phyloP scores from a whole-genome alignment of 2,329 filamentous ascomycete genomes.

The Nemania sp. region DNA sequence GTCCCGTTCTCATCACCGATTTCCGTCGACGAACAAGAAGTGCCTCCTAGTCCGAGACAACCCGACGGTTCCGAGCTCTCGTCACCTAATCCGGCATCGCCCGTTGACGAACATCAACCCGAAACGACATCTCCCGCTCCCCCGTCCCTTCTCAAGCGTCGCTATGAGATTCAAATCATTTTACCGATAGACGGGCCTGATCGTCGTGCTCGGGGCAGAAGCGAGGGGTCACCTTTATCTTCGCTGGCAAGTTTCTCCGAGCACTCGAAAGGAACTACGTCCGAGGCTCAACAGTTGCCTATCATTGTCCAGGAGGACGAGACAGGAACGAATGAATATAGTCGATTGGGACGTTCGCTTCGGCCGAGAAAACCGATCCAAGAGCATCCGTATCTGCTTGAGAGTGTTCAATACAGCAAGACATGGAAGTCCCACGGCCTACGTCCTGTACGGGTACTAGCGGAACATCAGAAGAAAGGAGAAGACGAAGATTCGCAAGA shows the following conservation, averaged over 20 bases:
- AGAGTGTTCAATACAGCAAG: constrained; percentile 59
- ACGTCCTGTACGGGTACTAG: constrained; percentile 53
- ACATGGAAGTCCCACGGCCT: constrained; percentile 59
- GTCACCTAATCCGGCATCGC: neutral
- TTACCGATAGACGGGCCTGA: neutral
- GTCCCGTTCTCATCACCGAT: constrained; percentile 38
- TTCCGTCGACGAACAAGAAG: constrained; percentile 12
- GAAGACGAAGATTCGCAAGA: constrained; percentile 53
- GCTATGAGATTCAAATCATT: constrained; percentile 1
- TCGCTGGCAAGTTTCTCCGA: constrained; percentile 7
- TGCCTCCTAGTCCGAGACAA: constrained; percentile 22
- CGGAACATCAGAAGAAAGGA: constrained; percentile 39
- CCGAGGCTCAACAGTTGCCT: constrained; percentile 17
- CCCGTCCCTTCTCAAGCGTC: constrained; percentile 22
- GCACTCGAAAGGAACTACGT: constrained; percentile 16
- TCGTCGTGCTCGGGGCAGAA: neutral
- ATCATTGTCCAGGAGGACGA: constrained; percentile 4
- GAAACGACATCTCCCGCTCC: constrained; percentile 13
- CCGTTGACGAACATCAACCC: constrained; percentile 25
- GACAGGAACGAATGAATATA: constrained; percentile 4
- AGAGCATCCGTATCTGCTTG: constrained; percentile 62
- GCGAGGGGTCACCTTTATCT: constrained; percentile 8
- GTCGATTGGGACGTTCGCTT: constrained; percentile 50
- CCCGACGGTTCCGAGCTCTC: constrained; percentile 31
- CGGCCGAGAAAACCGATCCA: constrained; percentile 65